These are phyloP conservation scores for Fusarium lyarnte DNA, from an alignment of 2,329 filamentous ascomycete genomes.

Conservation along the genomic window DNA sequence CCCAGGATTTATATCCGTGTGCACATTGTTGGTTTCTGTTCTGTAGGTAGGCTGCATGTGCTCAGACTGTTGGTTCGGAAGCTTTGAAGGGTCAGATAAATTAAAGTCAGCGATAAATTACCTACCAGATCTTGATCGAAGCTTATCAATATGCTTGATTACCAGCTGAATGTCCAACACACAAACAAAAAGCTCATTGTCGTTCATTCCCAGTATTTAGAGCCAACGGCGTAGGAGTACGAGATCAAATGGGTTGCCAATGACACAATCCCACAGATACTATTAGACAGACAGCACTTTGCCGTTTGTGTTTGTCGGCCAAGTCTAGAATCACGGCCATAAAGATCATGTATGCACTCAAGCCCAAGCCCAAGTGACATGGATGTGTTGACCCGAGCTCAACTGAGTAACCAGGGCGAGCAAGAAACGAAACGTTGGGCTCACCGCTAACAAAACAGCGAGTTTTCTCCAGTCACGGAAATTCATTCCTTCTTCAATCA, in stretches of 20 bases:
- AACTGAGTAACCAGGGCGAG: constrained; percentile 17
- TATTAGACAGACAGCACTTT: background rate
- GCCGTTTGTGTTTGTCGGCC: background rate
- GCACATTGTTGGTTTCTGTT: background rate
- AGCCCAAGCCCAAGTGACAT: background rate
- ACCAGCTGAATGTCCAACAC: background rate
- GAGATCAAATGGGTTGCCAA: background rate
- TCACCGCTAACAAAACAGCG: constrained; percentile 5
- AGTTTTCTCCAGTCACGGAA: constrained; percentile 5
- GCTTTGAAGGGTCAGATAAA: constrained; percentile 1
- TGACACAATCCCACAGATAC: background rate
- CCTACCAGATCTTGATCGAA: constrained; percentile 11
- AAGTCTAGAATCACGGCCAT: constrained; percentile 3
- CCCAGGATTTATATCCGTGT: background rate
- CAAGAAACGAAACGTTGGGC: constrained; percentile 4
- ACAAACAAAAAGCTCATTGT: background rate
- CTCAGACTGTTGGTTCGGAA: background rate
- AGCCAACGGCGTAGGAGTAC: background rate
- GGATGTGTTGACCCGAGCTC: background rate
- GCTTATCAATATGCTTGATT: constrained; percentile 13
- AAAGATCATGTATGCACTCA: background rate
- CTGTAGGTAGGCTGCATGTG: background rate
- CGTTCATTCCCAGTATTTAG: background rate
- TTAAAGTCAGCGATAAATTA: constrained; percentile 22
- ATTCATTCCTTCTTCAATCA: background rate